These are phyloP conservation scores for Skeletonema marinoi DNA, from an alignment of 108 stramenopile genomes.

Conservation along the genomic window DNA sequence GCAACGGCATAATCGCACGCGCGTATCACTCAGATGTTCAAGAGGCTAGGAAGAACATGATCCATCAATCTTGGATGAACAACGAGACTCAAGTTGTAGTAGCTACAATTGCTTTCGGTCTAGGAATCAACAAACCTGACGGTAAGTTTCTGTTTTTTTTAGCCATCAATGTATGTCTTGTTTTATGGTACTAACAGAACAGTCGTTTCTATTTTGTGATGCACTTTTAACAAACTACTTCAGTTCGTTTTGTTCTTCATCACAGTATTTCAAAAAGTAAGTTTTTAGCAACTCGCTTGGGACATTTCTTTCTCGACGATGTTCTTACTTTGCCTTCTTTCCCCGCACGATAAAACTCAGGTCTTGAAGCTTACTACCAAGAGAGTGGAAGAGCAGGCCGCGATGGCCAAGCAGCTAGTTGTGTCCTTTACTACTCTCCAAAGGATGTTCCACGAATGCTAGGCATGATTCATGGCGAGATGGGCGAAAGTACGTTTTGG, in stretches of 20 bases:
- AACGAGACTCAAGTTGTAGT: conserved; percentile 91
- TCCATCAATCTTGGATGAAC: conserved; percentile 87
- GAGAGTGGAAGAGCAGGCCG: conserved; percentile 95
- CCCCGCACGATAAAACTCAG: neutral
- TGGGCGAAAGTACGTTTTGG: conserved; percentile 54
- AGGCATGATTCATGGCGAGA: conserved; percentile 69
- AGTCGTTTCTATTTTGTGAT: too few relatives aligned
- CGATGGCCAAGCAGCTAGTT: conserved; percentile 87
- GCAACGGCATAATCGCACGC: conserved; percentile 82
- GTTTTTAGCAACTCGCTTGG: neutral
- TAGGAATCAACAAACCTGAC: conserved; percentile 95
- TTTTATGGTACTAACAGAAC: too few relatives aligned
- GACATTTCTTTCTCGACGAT: neutral
- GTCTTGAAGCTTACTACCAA: conserved; percentile 94
- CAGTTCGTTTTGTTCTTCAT: conserved; percentile 81
- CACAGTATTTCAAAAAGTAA: conserved; percentile 80
- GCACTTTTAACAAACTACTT: too few relatives aligned
- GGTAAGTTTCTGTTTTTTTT: too few relatives aligned
- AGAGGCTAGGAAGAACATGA: conserved; percentile 48
- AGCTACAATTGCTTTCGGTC: conserved; percentile 96
- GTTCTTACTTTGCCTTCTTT: neutral
- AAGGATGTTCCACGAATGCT: conserved; percentile 81
- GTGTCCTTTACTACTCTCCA: conserved; percentile 81
- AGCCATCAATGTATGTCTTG: too few relatives aligned
- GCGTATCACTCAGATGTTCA: conserved; percentile 76